phyloP scores from a whole-genome alignment of 148 eudicot genomes.

The Spergularia bocconei region DNA sequence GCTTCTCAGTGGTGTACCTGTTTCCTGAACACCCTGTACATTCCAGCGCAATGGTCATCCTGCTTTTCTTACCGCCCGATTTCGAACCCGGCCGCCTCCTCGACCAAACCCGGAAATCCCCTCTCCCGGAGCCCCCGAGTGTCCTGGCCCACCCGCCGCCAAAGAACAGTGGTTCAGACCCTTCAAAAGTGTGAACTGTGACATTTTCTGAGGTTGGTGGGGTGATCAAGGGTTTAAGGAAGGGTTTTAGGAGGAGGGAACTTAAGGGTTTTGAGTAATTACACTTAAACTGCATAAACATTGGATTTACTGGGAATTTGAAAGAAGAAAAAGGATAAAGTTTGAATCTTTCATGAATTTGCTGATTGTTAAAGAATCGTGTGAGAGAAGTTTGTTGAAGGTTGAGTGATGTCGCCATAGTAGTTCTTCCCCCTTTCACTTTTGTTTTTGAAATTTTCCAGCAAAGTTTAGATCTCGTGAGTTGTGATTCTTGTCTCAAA shows the following conservation, averaged over 20 bases:
- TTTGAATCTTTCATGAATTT: neutral
- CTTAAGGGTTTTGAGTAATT: neutral
- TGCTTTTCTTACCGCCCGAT: slow-evolving; percentile 8
- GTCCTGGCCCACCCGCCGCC: neutral
- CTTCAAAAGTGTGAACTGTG: neutral
- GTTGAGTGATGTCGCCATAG: slow-evolving; percentile 5
- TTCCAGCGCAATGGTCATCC: slow-evolving; percentile 9
- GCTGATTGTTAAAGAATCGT: neutral
- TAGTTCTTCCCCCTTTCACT: neutral
- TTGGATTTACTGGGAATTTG: neutral
- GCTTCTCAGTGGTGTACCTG: slow-evolving; percentile 15
- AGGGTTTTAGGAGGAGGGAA: slow-evolving; percentile 2
- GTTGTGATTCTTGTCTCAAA: neutral
- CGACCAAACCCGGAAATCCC: slow-evolving; percentile 15
- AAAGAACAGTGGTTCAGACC: neutral
- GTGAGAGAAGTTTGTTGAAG: neutral
- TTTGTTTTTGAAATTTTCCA: neutral
- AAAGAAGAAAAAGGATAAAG: neutral
- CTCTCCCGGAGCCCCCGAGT: neutral
- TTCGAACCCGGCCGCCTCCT: slow-evolving; percentile 12
- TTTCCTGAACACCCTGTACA: slow-evolving; percentile 14
- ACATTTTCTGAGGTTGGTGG: neutral
- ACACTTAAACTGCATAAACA: neutral
- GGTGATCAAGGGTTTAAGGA: slow-evolving; percentile 1
- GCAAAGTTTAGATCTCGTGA: neutral